phyloP scores from a whole-genome alignment of 148 eudicot species.

The Cornus florida region DNA sequence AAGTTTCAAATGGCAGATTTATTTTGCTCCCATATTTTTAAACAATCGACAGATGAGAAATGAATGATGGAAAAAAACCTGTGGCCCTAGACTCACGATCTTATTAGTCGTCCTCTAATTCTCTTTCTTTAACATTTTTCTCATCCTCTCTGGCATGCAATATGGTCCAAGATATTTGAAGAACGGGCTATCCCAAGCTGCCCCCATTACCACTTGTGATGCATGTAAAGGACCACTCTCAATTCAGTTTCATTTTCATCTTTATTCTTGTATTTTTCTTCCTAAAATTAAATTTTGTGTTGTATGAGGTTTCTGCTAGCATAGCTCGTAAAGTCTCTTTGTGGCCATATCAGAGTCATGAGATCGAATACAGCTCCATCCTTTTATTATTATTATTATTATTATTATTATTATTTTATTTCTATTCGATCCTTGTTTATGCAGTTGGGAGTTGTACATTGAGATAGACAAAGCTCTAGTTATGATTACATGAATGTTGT shows the following conservation, averaged over 20 bases:
- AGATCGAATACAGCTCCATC: neutral
- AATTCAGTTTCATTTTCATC: too few relatives aligned
- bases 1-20: neutral
- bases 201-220: too few relatives aligned
- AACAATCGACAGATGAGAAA: neutral
- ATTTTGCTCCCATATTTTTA: neutral
- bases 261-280: too few relatives aligned
- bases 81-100: neutral
- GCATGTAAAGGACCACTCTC: too few relatives aligned
- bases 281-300: too few relatives aligned
- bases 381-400: too few relatives aligned
- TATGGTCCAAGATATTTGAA: neutral
- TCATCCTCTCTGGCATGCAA: neutral
- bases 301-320: too few relatives aligned
- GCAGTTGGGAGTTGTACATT: neutral
- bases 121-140: neutral
- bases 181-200: neutral
- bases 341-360: neutral
- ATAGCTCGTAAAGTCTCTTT: too few relatives aligned
- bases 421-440: neutral
- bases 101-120: neutral
- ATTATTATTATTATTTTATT: too few relatives aligned
- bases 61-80: neutral
- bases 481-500: neutral
- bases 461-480: neutral